Conservation (phyloP, 176 grass and related monocot species). For the Oryza rufipogon region DNA sequence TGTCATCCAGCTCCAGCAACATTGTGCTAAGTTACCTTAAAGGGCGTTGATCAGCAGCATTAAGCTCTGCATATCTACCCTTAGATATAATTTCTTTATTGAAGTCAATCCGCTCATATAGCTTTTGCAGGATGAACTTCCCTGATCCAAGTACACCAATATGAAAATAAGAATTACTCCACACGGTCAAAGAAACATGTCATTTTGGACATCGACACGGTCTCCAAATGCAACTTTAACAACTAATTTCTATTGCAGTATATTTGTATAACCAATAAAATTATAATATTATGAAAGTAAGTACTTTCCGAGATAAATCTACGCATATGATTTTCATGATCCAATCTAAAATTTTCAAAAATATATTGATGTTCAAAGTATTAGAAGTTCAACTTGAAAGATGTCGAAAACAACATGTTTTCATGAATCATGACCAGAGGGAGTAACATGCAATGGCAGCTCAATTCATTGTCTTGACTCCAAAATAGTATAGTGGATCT, state of each 20-base stretch:
- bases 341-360: background rate
- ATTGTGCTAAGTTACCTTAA: conserved; percentile 55
- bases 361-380: background rate
- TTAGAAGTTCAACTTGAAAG: background rate
- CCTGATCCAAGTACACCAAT: conserved; percentile 55
- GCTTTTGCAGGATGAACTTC: conserved; percentile 82
- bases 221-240: background rate
- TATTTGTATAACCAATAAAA: background rate
- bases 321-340: background rate
- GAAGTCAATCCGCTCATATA: conserved; percentile 84
- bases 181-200: background rate
- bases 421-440: background rate
- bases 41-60: conserved; percentile 77
- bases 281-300: background rate
- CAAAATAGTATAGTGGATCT: conserved; percentile 21
- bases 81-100: conserved; percentile 94
- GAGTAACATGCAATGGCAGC: conserved; percentile 18
- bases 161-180: conserved; percentile 36
- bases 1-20: background rate
- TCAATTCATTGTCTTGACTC: background rate
- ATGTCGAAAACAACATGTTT: background rate
- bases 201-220: background rate
- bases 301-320: too few relatives aligned
- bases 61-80: conserved; percentile 86
- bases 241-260: background rate